Base-by-base conservation (phyloP, 2,329 filamentous ascomycete genomes). In the Thielaviopsis musarum region DNA sequence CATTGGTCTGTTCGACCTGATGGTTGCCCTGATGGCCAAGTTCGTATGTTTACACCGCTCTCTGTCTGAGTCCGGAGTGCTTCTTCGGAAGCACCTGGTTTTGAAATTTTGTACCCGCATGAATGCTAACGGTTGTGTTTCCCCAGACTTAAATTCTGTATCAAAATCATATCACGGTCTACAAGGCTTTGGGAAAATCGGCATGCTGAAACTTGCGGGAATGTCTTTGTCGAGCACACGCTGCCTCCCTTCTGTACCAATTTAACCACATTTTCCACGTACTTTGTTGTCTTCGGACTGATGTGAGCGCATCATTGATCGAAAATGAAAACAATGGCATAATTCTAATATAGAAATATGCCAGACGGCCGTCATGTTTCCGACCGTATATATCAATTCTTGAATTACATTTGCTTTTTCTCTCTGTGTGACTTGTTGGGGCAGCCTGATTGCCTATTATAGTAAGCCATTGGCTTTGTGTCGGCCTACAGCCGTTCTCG, bases 11-110 rank as follows among this genome's bases (percentile, higher is more conserved):
- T 88, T 88, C 84, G 85, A 88, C 72, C 84, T 88, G 72, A 90
- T 90, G 86, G 82, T 90, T 88, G 86, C 86, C 79, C 87, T 90
- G 80, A 90, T 90, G 86, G 87, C 85, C 85, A 90, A 90, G 81
- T 88, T 87, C 78, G 83, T 88, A 81, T 69, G 80, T 82, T 61
- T 61, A 45, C 24, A 54, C 51, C 54, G 12, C 1, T 48, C 15
- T 38, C 30, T n/a, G 15, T 17, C 10, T 28, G 17, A 12, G 7
- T 19, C 19, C 2, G n/a, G 45, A 22, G 10, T 12, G 24, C 19
- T 13, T 22, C 28, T 19, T 24, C 24, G 21, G 15, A 22, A 17
- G 13, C 15, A 10, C 28, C 21, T 30, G 6, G 30, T 10, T 34
- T 34, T 10, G 2, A 12, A 52, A 22, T 38, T 7, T 12, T 15